Evolutionary conservation across 371 early-diverging fungal genomes (phyloP), one percentile per base, ranked within the genome.

Genomic region (Mycotypha africana): DNA sequence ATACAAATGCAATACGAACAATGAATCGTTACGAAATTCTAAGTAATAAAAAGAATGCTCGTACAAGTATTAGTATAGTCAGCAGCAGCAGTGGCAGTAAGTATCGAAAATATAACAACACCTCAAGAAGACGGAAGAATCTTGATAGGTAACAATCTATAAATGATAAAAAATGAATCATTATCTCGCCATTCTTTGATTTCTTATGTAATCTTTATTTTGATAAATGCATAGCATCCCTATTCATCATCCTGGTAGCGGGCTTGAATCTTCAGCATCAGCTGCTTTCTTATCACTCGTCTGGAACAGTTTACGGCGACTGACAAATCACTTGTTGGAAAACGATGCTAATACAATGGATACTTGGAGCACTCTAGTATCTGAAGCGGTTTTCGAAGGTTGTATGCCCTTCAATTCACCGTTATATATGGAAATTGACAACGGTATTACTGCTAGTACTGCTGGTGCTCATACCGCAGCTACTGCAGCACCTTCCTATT

Each of bases 201-300:
- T n/a, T n/a, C n/a, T n/a, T n/a, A n/a, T n/a, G n/a, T n/a, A n/a
- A n/a, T n/a, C n/a, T n/a, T n/a, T n/a, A n/a, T n/a, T n/a, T n/a
- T n/a, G n/a, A n/a, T n/a, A n/a, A n/a, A n/a, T n/a, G n/a, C 16
- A 36, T 49, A 72, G 73, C 31, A 72, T 72, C 39, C 73, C 73
- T 30, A 49, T 63, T 15, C 73, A 72, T 51, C 73, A 72, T 40
- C 73, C 73, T 9, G 53, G 64, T 21, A 52, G 61, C 16, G n/a
- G n/a, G n/a, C 61, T 55, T 14, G 62, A 64, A 1, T 54, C 59
- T 0, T 35, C 58, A 2, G 45, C 60, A 12, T 62, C 73, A n/a
- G 48, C 62, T 11, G 69, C 73, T 26, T 45, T 72, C 20, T 37
- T 65, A 26, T 61, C 68, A 10, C 42, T 64, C 0, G 51, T 72